Evolutionary conservation across 192 early-diverging fungal species (phyloP).

Genomic region (Kappamyces sp.): DNA sequence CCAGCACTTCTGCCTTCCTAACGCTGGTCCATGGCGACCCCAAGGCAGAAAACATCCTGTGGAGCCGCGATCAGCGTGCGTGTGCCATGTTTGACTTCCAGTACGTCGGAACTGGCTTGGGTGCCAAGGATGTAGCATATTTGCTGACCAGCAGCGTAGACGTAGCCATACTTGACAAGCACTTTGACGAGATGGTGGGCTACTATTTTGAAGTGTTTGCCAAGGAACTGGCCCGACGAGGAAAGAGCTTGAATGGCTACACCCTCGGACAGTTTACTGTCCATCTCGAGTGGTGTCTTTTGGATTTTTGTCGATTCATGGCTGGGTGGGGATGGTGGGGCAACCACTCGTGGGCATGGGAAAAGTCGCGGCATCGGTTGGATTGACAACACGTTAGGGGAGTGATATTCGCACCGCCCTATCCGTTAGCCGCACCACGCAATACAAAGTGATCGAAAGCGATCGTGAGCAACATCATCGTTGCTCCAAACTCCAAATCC

Average conservation of each 20-base stretch:
- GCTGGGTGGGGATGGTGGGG: slow-evolving; percentile 36
- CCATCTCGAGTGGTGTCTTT: slow-evolving; percentile 22
- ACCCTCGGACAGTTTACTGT: slow-evolving; percentile 2
- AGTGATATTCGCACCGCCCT: too few relatives aligned
- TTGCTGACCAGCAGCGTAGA: slow-evolving; percentile 19
- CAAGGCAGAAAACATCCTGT: slow-evolving; percentile 31
- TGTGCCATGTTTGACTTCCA: slow-evolving; percentile 31
- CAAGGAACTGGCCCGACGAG: not conserved
- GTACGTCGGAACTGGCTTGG: slow-evolving; percentile 24
- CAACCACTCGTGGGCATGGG: slow-evolving; percentile 18
- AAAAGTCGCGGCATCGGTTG: slow-evolving; percentile 3
- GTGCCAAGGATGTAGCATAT: slow-evolving; percentile 27
- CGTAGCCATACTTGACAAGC: not conserved
- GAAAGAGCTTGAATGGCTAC: not conserved
- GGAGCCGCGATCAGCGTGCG: not conserved
- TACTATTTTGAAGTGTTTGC: slow-evolving; percentile 5
- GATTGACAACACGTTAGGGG: not conserved
- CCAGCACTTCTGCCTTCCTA: not conserved
- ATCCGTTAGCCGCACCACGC: too few relatives aligned
- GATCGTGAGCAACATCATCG: too few relatives aligned
- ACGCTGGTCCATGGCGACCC: slow-evolving; percentile 32
- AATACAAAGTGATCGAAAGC: too few relatives aligned
- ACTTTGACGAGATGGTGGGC: slow-evolving; percentile 6
- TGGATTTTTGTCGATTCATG: slow-evolving; percentile 33
- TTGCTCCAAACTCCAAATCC: too few relatives aligned